Evolutionary conservation across 2,329 filamentous ascomycete species (phyloP), one percentile per base, ranked within the genome.

Genomic region (Tolypocladium tundrense): DNA sequence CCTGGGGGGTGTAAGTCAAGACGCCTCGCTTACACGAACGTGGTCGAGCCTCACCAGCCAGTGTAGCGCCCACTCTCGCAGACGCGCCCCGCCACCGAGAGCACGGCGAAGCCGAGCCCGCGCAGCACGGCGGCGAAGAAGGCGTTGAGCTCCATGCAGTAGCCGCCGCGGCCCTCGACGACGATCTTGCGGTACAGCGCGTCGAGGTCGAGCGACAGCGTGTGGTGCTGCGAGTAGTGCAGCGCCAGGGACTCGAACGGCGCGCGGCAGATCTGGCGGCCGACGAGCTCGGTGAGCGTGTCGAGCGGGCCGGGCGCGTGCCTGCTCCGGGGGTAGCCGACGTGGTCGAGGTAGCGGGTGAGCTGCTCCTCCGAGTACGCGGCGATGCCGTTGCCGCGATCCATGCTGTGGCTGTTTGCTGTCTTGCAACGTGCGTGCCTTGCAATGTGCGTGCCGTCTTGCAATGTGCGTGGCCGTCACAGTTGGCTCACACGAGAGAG

Each of bases 221-320:
- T 55, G 24, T 72, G 69, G 62, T 69, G 63, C 19, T 63, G 62
- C 9, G 72, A 71, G 67, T 84, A 83, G 66, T 84, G 80, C 7
- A 84, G 68, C 7, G 74, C 69, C 3, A 84, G 65, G 58, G 77
- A 81, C 61, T 84, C 82, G 55, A 83, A 84, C 0, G 81, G 80
- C 6, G 84, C 73, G 33, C 70, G 70, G 0, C 75, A 73, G 52
- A 82, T 73, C 56, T 83, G 80, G 53, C 72, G 68, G 24, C 62
- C 61, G 56, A 72, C 64, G 11, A 77, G 66, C 24, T 65, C 60
- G 7, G 62, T 61, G 27, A 77, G 69, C 33, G 67, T 62, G 6
- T 63, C 59, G 19, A 75, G 62, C 13, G 64, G 63, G 48, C 67
- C 61, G 2, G 55, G 50, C 3, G 67, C 62, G 51, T 66, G 62